Base-by-base conservation (phyloP, 1,139 yeast genomes). In the Wickerhamomyces sp. region DNA sequence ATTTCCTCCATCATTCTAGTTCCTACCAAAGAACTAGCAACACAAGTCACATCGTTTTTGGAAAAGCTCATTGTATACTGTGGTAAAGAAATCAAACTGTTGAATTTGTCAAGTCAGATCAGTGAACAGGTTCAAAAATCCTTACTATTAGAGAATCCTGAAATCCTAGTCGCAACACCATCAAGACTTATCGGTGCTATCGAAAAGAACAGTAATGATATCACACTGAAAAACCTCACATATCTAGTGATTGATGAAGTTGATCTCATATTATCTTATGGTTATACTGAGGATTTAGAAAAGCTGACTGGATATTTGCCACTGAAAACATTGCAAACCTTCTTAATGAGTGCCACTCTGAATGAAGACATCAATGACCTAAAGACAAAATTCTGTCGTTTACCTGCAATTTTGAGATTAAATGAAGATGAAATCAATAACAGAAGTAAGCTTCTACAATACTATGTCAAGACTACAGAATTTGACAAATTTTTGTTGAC, bases 271-370 rank as follows among this genome's bases (percentile, higher is more conserved):
- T 65, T 87, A 38, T 82, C 95, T 3, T 93, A 85, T 58, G 99
- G 98, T 14, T 87, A 91, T 58, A 75, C 78, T 48, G 95, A 87
- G 7, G 98, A 93, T 60, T 68, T 93, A 45, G 62, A 70, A 37
- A 74, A 73, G 47, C 69, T 91, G 42, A 72, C 82, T 13, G 68
- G 69, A 17, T 72, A 64, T 44, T 63, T 87, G 44, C 91, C 93
- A 11, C 68, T 79, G 36, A 81, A 81, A 49, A 78, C 80, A 37
- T 66, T 87, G 47, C 98, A 93, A 62, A 81, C 94, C 2, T 89
- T 88, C 62, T 66, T 93, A 47, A 91, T 91, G 97, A 86, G 96
- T 58, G 99, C 99, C 2, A 93, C 98, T 4, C 66, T 93, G 40
- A 85, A 80, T 54, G 95, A 86, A 33, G 97, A 91, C 43, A 75